Base-by-base conservation (phyloP, 192 early-diverging fungal species). In the Coemansia sp. region DNA sequence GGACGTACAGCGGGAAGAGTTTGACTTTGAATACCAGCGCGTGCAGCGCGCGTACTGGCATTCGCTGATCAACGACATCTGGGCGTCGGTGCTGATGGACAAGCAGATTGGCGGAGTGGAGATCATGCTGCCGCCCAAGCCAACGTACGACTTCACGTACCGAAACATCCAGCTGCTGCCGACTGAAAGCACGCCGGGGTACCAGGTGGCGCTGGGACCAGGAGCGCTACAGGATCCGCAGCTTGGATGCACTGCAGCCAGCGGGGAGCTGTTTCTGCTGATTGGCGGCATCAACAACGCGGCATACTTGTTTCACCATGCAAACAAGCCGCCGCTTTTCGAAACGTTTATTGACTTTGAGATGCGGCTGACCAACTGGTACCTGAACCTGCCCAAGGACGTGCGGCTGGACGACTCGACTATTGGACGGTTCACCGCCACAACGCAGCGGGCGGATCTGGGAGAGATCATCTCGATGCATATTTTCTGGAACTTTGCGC, bases 21-120 rank as follows among this genome's bases (percentile, higher is more conserved):
- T 60, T 49, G 74, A 77, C 60, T 77, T 77, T 63, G 68, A 77
- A 57, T 67, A 56, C 49, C 68, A 77, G 69, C 63, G 68, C 17
- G 68, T 77, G 45, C 56, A 60, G 55, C 74, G 74, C 38, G 69
- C 74, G 43, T 77, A 71, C 69, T 77, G 74, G 74, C 72, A 76
- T 66, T 76, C 72, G 56, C 51, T 76, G 17, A 69, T 69, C 46
- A 69, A 76, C 62, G 72, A 76, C 39, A 76, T 76, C 39, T 76
- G 72, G 72, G 66, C 72, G 0, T 56, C 66, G 1, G 72, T 76
- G 54, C 53, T 76, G 49, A 69, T 76, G 72, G 72, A 76, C 66
- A 69, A 76, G 62, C 66, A 69, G 55, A 52, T 76, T 0, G 66
- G 72, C 38, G 72, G 72, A 3, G 62, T 76, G 12, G 66, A 60